Conservation (phyloP, 306 rosid species). For the Malus sylvestris region DNA sequence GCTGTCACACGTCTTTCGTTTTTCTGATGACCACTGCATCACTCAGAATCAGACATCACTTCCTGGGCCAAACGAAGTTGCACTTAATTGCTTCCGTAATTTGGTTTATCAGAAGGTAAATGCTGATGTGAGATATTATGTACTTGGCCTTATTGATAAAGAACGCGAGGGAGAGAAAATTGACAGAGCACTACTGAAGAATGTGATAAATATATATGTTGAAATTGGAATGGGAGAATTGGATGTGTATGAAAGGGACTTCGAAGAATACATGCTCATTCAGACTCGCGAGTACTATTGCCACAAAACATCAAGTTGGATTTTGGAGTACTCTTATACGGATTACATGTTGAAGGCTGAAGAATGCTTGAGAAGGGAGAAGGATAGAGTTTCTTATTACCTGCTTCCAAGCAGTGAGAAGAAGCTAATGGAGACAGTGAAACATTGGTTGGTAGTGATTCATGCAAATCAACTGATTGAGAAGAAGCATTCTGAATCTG, state of each 20-base stretch:
- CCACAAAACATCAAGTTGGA: constrained; percentile 55
- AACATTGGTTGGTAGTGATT: constrained; percentile 44
- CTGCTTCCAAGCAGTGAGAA: constrained; percentile 29
- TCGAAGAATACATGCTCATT: constrained; percentile 48
- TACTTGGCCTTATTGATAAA: constrained; percentile 44
- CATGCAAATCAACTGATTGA: not conserved
- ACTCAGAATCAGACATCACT: constrained; percentile 24
- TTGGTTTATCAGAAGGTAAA: constrained; percentile 23
- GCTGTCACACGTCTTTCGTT: constrained; percentile 29
- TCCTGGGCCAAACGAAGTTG: constrained; percentile 23
- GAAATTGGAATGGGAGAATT: constrained; percentile 50
- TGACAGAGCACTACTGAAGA: constrained; percentile 55
- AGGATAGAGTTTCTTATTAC: constrained; percentile 24
- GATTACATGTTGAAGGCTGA: constrained; percentile 54
- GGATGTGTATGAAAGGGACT: constrained; percentile 43
- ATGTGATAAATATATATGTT: constrained; percentile 48
- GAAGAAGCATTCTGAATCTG: not conserved
- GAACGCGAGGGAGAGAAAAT: constrained; percentile 72
- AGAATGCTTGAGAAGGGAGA: constrained; percentile 33
- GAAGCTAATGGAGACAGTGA: constrained; percentile 49
- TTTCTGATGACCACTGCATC: constrained; percentile 27
- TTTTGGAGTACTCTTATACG: constrained; percentile 39
- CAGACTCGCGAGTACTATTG: constrained; percentile 46
- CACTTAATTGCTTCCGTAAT: constrained; percentile 24
- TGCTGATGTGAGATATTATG: constrained; percentile 34